Percentiles rank a stretch among this genome's conserved stretches.
phyloP scores from a whole-genome alignment of 2,329 filamentous ascomycete genomes.

The Colletotrichum cereale region DNA sequence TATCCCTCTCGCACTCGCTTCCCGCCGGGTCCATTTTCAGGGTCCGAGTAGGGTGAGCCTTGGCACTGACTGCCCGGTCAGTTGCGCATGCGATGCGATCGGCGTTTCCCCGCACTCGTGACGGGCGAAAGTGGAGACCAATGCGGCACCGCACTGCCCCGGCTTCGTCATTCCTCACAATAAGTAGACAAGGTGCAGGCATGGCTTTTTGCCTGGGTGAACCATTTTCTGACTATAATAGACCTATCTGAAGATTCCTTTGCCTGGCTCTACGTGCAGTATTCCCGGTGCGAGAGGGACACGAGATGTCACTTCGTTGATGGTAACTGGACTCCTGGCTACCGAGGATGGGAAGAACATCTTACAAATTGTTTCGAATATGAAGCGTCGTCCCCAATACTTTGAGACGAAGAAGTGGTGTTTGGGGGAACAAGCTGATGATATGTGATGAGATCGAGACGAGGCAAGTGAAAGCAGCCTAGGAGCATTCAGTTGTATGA shows the following conservation, averaged over 20 bases:
- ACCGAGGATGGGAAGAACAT: too few relatives aligned
- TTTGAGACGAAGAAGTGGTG: too few relatives aligned
- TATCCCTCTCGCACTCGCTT: conserved; percentile 22
- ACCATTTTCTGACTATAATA: neutral
- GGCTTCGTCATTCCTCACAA: neutral
- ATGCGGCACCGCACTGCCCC: conserved; percentile 9
- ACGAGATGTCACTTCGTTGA: neutral
- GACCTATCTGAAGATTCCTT: neutral
- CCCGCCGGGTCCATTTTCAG: conserved; percentile 3
- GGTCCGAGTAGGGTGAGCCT: conserved; percentile 1
- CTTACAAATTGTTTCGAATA: too few relatives aligned
- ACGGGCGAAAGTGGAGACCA: conserved; percentile 1
- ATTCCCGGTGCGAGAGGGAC: neutral
- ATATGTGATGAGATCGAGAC: too few relatives aligned
- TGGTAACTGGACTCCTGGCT: neutral
- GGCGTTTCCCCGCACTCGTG: conserved; percentile 3
- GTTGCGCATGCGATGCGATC: neutral
- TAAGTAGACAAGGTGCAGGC: neutral
- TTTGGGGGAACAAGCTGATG: too few relatives aligned
- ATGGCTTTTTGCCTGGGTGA: neutral
- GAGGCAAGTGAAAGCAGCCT: too few relatives aligned
- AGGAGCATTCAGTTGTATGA: too few relatives aligned
- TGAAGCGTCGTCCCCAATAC: too few relatives aligned
- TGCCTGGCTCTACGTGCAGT: neutral
- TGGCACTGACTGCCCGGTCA: neutral